phyloP scores from a whole-genome alignment of 352 stramenopile genomes.

The Phytophthora tentaculata region DNA sequence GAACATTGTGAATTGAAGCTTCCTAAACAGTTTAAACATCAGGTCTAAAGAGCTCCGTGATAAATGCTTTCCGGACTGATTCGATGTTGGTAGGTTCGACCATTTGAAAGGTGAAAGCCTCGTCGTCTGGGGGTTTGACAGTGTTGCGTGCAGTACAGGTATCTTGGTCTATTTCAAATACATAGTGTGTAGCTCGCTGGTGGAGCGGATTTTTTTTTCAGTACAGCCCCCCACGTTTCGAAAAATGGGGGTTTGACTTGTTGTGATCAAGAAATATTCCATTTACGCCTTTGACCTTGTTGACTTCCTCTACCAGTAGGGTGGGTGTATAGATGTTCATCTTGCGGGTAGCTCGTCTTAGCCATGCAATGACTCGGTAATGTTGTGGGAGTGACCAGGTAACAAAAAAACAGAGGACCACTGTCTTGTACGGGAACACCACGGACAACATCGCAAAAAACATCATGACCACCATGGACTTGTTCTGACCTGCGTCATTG shows the following conservation, averaged over 20 bases:
- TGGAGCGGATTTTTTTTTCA: neutral
- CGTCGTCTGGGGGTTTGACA: neutral
- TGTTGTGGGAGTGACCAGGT: no score
- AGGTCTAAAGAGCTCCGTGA: neutral
- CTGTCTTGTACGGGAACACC: no score
- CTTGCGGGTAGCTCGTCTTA: no score
- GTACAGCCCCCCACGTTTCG: neutral
- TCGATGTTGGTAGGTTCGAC: neutral
- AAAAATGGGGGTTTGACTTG: neutral
- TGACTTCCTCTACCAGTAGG: neutral
- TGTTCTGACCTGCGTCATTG: no score
- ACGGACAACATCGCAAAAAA: no score
- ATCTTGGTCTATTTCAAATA: neutral
- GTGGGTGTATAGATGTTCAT: no score
- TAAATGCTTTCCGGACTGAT: neutral
- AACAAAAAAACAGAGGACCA: no score
- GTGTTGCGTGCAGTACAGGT: neutral
- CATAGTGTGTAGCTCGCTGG: neutral
- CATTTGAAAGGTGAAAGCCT: neutral
- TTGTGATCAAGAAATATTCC: conserved; percentile 2
- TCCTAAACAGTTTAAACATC: neutral
- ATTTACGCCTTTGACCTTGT: neutral
- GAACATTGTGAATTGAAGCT: neutral
- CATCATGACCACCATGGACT: no score
- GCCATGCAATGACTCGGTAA: no score